Base-by-base conservation (phyloP, 805 yeast species). In the Priceomyces carsonii region DNA sequence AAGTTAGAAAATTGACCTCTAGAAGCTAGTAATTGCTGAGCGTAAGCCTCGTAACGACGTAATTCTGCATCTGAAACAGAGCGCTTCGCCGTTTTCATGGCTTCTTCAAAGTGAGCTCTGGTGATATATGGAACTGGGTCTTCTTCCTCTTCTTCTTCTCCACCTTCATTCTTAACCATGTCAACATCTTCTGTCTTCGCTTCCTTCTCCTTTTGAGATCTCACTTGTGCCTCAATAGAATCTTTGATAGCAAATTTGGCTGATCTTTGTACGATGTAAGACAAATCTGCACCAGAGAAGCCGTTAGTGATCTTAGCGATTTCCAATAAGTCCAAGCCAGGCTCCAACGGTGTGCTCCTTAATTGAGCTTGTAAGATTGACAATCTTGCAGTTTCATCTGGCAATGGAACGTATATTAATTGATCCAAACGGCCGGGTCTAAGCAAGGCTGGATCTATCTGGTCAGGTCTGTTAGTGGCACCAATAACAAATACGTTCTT, bases 371-470 rank as follows among this genome's bases (percentile, higher is more conserved):
- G 71, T 69, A 93, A 77, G 57, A 93, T 93, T 3, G 96, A 88
- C 55, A 90, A 70, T 73, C 99, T 85, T 18, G 96, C 98, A 39
- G 66, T 75, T 68, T 89, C 96, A 63, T 93, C 98, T 42, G 99
- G 99, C 66, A 95, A 78, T 62, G 99, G 99, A 47, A 93, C 99
- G 59, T 95, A 93, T 53, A 93, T 93, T 70, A 93, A 79, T 73
- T 95, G 99, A 69, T 93, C 99, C 53, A 93, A 80, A 76, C 99
- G 85, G 55, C 99, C 99, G 8, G 99, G 99, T 75, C 99, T 89
- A 67, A 93, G 75, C 57, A 93, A 80, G 22, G 99, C 99, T 16
- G 99, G 98, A 61, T 93, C 99, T 51, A 93, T 93, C 73, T 93
- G 98, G 66, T 95, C 99, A 26, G 99, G 99, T 75, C 99, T 82